These are phyloP conservation scores for Aspergillus eucalypticola DNA, from an alignment of 2,329 filamentous ascomycete genomes.

Conservation along the genomic window DNA sequence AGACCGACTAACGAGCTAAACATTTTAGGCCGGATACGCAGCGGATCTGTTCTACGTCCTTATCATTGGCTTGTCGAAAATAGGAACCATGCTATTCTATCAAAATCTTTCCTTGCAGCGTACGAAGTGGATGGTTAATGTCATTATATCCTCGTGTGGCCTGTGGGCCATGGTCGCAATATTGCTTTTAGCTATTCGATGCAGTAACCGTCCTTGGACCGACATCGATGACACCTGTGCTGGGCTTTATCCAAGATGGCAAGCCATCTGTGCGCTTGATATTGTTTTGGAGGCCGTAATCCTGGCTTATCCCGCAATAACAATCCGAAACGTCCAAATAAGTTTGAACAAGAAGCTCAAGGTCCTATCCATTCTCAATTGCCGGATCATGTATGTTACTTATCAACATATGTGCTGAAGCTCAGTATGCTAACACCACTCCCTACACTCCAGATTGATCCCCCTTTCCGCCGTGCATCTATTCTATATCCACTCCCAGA, in stretches of 20 bases:
- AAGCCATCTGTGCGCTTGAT: slow-evolving; percentile 42
- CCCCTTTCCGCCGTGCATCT: slow-evolving; percentile 42
- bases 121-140: slow-evolving; percentile 15
- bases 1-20: neutral
- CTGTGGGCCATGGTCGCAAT: slow-evolving; percentile 39
- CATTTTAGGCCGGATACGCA: slow-evolving; percentile 36
- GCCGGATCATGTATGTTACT: slow-evolving; percentile 43
- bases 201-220: slow-evolving; percentile 37
- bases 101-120: slow-evolving; percentile 19
- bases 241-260: slow-evolving; percentile 41
- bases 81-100: slow-evolving; percentile 29
- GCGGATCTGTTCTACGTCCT: slow-evolving; percentile 46
- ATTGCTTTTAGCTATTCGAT: slow-evolving; percentile 42
- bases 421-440: neutral
- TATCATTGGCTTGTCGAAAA: slow-evolving; percentile 46
- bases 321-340: slow-evolving; percentile 45
- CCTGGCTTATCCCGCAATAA: slow-evolving; percentile 38
- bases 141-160: slow-evolving; percentile 31
- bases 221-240: slow-evolving; percentile 32
- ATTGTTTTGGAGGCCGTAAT: slow-evolving; percentile 43
- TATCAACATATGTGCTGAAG: too few species aligned
- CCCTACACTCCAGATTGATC: slow-evolving; percentile 36
- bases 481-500: slow-evolving; percentile 34
- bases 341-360: slow-evolving; percentile 38
- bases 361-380: slow-evolving; percentile 44